phyloP scores from a whole-genome alignment of 768 basidiomycete genomes.

The Cubamyces lactineus region DNA sequence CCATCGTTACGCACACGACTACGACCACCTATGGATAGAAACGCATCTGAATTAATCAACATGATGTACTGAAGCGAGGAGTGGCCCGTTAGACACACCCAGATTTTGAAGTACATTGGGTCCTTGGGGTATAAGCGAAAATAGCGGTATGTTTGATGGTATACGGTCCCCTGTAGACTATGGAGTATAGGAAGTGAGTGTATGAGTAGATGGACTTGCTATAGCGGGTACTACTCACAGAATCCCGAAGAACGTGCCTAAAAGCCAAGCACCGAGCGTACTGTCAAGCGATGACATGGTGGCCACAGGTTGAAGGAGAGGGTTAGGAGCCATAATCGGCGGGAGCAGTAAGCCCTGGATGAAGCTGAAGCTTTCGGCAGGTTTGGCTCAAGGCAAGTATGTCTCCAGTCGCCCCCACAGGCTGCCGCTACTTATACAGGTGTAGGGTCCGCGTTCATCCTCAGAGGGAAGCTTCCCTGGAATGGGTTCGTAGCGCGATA shows the following conservation, averaged over 20 bases:
- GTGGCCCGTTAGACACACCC: not conserved
- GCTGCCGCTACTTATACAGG: not conserved
- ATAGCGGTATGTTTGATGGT: conserved; percentile 12
- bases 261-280: conserved; percentile 11
- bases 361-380: no score
- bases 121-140: conserved; percentile 7
- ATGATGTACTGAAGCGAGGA: not conserved
- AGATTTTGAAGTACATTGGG: conserved; percentile 2
- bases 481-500: no score
- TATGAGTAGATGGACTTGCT: not conserved
- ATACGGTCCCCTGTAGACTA: conserved; percentile 2
- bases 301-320: not conserved
- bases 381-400: no score
- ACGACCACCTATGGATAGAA: not conserved
- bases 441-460: no score
- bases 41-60: not conserved
- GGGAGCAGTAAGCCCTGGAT: not conserved
- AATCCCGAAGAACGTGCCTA: conserved; percentile 5
- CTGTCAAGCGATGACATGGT: not conserved
- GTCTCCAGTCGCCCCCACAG: no score
- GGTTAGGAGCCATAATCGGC: not conserved
- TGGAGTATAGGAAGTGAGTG: not conserved
- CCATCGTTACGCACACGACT: not conserved
- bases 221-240: conserved; percentile 1
- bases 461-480: no score